These are phyloP conservation scores for Zymoseptoria pseudotritici DNA, from an alignment of 2,329 filamentous ascomycete genomes.

Conservation along the genomic window DNA sequence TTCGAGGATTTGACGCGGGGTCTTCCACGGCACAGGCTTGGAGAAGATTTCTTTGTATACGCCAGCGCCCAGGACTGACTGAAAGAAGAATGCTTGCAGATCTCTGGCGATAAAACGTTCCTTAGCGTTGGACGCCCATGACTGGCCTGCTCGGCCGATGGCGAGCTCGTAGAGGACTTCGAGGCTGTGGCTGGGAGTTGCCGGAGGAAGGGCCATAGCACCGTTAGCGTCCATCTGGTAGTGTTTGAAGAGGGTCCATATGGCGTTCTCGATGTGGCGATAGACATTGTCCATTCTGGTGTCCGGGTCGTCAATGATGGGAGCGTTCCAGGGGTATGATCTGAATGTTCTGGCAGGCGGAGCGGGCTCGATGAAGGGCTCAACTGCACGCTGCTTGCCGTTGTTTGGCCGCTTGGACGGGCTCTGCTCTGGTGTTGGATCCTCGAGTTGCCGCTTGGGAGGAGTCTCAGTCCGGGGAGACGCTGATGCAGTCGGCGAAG, in stretches of 20 bases:
- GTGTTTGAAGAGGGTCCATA: not conserved
- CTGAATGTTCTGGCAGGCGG: not conserved
- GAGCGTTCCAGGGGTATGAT: not conserved
- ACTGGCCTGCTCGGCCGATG: not conserved
- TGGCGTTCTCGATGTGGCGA: not conserved
- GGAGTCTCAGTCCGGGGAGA: not conserved
- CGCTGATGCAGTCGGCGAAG: too few relatives aligned
- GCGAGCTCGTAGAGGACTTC: not conserved
- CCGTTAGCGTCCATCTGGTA: not conserved
- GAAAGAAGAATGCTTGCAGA: not conserved
- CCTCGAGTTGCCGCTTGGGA: not conserved
- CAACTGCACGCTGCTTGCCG: not conserved
- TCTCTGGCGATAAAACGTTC: not conserved
- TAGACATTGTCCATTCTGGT: not conserved
- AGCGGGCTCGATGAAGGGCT: not conserved
- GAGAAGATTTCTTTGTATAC: not conserved
- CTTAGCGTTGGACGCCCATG: not conserved
- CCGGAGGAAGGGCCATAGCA: not conserved
- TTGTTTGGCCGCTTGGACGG: not conserved
- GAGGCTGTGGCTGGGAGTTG: not conserved
- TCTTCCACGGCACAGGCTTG: not conserved
- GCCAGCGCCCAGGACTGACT: not conserved
- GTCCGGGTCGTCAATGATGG: not conserved
- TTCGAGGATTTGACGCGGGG: not conserved
- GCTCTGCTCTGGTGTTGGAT: not conserved